Percentiles rank a stretch among this genome's conserved stretches.
Evolutionary conservation across 2,329 filamentous ascomycete genomes (phyloP).

Genomic region (Helotiales sp.): DNA sequence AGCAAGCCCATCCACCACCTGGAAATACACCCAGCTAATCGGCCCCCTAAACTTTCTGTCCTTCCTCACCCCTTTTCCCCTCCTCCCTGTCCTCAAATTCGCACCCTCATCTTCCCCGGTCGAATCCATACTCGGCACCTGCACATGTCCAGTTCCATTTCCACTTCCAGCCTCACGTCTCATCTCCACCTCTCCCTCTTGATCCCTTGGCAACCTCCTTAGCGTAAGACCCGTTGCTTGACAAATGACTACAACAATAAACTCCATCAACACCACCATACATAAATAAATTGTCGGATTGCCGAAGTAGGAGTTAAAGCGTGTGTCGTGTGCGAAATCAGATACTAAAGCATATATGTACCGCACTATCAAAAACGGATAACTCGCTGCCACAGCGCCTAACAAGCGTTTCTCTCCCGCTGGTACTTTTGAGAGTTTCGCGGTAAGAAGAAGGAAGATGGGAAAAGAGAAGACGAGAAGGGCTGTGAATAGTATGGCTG

Average conservation of each 20-base stretch:
- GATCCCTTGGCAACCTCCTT: background rate
- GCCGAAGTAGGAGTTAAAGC: conserved; percentile 43
- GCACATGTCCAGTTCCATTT: background rate
- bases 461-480: background rate
- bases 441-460: background rate
- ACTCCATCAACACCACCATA: conserved; percentile 50
- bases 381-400: background rate
- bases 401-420: background rate
- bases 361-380: conserved; percentile 48
- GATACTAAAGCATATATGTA: conserved; percentile 44
- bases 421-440: background rate
- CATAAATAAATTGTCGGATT: conserved; percentile 40
- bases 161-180: background rate
- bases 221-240: conserved; percentile 10
- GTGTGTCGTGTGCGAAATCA: conserved; percentile 39
- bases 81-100: background rate
- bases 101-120: background rate
- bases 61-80: background rate
- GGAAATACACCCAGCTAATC: background rate
- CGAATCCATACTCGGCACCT: background rate
- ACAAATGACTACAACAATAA: conserved; percentile 38
- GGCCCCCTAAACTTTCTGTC: background rate
- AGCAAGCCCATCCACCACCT: background rate
- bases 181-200: background rate
- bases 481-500: conserved; percentile 1